A percentile compares a stretch with the other conserved stretches of the same genome.
Evolutionary conservation across 345 rosid species (phyloP).

Genomic region (Eucalyptus dawsonii): DNA sequence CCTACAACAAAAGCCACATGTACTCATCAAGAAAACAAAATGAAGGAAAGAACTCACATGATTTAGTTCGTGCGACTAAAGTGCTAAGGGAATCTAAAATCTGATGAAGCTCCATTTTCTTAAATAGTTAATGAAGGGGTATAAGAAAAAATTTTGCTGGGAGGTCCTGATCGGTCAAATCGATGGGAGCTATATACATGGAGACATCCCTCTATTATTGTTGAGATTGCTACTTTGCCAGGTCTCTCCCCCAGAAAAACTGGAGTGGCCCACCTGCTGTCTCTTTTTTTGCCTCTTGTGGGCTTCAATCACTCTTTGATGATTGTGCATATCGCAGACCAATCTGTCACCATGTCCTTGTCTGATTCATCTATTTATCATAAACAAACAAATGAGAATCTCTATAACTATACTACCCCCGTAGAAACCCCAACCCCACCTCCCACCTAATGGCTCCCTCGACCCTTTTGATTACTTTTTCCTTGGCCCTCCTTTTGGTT

Average conservation of each 20-base stretch:
- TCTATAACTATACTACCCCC: not conserved
- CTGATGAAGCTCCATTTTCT: not conserved
- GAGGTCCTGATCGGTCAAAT: slow-evolving; percentile 33
- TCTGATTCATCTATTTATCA: slow-evolving; percentile 8
- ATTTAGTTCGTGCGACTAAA: not conserved
- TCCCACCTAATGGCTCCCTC: not conserved
- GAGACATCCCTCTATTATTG: slow-evolving; percentile 43
- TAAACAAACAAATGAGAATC: slow-evolving; percentile 15
- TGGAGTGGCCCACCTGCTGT: slow-evolving; percentile 49
- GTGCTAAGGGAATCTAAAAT: not conserved
- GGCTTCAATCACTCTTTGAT: slow-evolving; percentile 40
- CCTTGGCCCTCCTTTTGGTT: not conserved
- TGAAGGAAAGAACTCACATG: not conserved
- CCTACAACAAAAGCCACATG: not conserved
- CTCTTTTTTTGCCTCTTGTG: slow-evolving; percentile 19
- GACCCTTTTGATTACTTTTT: not conserved
- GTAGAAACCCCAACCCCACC: not conserved
- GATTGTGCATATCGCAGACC: slow-evolving; percentile 26
- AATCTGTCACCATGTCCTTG: slow-evolving; percentile 27
- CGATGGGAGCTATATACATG: not conserved
- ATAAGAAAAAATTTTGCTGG: not conserved
- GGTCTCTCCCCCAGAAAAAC: slow-evolving; percentile 13
- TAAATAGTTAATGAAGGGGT: not conserved
- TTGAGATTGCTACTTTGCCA: not conserved
- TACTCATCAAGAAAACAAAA: not conserved